These are phyloP conservation scores for Fusarium udum DNA, from an alignment of 2,329 filamentous ascomycete genomes.

Conservation along the genomic window DNA sequence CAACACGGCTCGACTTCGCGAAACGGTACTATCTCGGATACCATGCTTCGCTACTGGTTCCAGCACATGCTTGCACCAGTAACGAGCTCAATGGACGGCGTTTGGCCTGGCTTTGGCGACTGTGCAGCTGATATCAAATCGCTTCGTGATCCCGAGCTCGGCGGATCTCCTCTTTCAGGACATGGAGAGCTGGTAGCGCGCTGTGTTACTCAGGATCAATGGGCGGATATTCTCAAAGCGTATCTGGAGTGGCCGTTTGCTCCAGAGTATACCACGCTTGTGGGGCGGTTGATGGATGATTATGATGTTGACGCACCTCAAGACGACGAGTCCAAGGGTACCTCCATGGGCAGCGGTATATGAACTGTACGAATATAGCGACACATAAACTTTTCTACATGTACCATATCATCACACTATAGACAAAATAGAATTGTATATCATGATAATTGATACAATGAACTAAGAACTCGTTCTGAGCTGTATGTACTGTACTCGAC, in stretches of 20 bases:
- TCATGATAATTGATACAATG: slow-evolving; percentile 26
- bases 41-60: slow-evolving; percentile 57
- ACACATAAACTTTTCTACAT: not conserved
- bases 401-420: not conserved
- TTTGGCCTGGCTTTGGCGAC: slow-evolving; percentile 70
- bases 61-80: slow-evolving; percentile 56
- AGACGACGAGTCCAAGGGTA: slow-evolving; percentile 41
- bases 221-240: slow-evolving; percentile 65
- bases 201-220: slow-evolving; percentile 62
- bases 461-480: slow-evolving; percentile 23
- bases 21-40: slow-evolving; percentile 61
- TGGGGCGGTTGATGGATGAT: slow-evolving; percentile 54
- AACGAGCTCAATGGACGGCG: slow-evolving; percentile 55
- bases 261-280: slow-evolving; percentile 59
- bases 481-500: slow-evolving; percentile 24
- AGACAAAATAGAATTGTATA: not conserved
- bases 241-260: slow-evolving; percentile 75
- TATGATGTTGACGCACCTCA: slow-evolving; percentile 14
- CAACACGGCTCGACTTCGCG: slow-evolving; percentile 55
- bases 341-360: slow-evolving; percentile 14
- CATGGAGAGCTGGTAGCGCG: slow-evolving; percentile 57
- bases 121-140: slow-evolving; percentile 60
- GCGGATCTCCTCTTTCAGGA: slow-evolving; percentile 56
- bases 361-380: not conserved
- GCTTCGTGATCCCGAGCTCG: slow-evolving; percentile 56